Evolutionary conservation across 768 basidiomycete genomes (phyloP).

Genomic region (Xerocomellus intermedius): DNA sequence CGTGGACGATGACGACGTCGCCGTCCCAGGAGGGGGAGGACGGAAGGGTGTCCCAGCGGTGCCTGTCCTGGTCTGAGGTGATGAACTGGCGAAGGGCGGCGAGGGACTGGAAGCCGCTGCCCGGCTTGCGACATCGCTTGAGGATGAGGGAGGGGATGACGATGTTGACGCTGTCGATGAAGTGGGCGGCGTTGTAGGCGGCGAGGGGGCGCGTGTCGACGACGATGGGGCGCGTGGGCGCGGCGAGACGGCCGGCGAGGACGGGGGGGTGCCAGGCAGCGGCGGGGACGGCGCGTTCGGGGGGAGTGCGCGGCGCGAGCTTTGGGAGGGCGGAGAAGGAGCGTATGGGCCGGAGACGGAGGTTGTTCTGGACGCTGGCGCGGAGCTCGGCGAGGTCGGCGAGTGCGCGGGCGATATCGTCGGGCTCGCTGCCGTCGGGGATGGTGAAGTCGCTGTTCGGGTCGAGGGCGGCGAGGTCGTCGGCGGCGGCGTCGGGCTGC

Average conservation of each 20-base stretch:
- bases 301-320: constrained; percentile 33
- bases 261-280: constrained; percentile 39
- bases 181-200: constrained; percentile 60
- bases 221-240: constrained; percentile 58
- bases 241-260: constrained; percentile 49
- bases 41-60: constrained; percentile 60
- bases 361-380: constrained; percentile 70
- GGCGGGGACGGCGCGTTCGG: constrained; percentile 34
- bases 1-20: constrained; percentile 65
- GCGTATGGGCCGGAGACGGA: constrained; percentile 74
- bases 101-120: constrained; percentile 61
- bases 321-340: constrained; percentile 54
- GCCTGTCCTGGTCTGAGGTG: constrained; percentile 73
- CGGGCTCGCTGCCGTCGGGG: constrained; percentile 29
- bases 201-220: constrained; percentile 79
- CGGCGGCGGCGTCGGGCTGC: constrained; percentile 22
- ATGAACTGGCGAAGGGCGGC: constrained; percentile 77
- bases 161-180: constrained; percentile 75
- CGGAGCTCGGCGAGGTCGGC: constrained; percentile 67
- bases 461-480: constrained; percentile 34
- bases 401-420: constrained; percentile 68
- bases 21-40: constrained; percentile 67
- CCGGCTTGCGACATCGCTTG: constrained; percentile 76
- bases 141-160: constrained; percentile 89
- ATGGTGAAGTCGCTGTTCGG: constrained; percentile 25